Percentiles rank a stretch among this genome's conserved stretches.
phyloP scores from a whole-genome alignment of 768 basidiomycete genomes.

The Paxillus involutus region DNA sequence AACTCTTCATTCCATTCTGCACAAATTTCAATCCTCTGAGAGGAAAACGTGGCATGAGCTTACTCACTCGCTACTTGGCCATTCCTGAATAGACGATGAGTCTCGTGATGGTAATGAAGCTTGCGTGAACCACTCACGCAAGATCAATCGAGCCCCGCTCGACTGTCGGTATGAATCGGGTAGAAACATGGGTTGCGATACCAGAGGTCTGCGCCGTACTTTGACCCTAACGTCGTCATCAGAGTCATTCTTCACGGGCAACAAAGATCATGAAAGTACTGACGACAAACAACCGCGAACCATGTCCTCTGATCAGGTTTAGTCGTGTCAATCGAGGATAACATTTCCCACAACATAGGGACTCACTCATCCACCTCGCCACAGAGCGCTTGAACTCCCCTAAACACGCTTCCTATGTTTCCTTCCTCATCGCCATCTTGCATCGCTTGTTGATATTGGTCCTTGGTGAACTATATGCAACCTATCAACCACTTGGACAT shows the following conservation, averaged over 20 bases:
- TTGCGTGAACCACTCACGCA: constrained; percentile 48
- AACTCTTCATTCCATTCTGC: constrained; percentile 90
- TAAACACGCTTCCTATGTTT: constrained; percentile 73
- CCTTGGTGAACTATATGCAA: constrained; percentile 60
- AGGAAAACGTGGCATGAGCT: not conserved
- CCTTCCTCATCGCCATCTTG: constrained; percentile 58
- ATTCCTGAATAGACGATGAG: constrained; percentile 49
- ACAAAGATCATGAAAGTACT: constrained; percentile 16
- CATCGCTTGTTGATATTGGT: constrained; percentile 67
- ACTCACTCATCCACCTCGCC: constrained; percentile 76
- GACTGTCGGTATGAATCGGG: constrained; percentile 91
- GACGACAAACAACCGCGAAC: constrained; percentile 80
- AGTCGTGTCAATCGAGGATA: constrained; percentile 1
- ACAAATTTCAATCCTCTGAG: not conserved
- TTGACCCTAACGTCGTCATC: constrained; percentile 58
- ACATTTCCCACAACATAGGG: not conserved
- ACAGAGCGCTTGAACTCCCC: constrained; percentile 58
- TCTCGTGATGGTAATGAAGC: not conserved
- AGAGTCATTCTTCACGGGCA: not conserved
- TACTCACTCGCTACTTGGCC: constrained; percentile 71
- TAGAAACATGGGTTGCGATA: constrained; percentile 58
- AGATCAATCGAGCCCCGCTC: constrained; percentile 92
- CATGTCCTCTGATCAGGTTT: constrained; percentile 44
- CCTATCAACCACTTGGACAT: not conserved
- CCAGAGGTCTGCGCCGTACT: constrained; percentile 91